Conservation (phyloP, 2,329 filamentous ascomycete species). For the Colletotrichum sp. region DNA sequence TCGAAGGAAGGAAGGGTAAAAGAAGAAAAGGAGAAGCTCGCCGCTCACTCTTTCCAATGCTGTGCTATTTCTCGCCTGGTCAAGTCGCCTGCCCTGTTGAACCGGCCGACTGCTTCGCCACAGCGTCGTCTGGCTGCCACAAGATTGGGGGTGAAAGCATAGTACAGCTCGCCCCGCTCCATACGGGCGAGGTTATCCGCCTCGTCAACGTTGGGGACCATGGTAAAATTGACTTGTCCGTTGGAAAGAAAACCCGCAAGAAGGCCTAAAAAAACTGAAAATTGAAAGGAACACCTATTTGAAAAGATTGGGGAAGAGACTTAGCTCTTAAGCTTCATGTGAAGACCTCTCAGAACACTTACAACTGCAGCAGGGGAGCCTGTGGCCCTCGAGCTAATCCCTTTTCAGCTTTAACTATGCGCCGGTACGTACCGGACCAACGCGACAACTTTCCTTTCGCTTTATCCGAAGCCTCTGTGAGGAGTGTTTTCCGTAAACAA, state of each 20-base stretch:
- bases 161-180: background rate
- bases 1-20: background rate
- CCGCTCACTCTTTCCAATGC: background rate
- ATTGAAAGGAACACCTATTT: background rate
- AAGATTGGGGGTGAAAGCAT: background rate
- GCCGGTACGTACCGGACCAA: background rate
- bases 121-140: background rate
- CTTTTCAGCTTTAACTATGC: background rate
- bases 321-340: background rate
- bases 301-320: background rate
- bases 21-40: background rate
- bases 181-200: background rate
- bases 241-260: too few relatives aligned
- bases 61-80: background rate
- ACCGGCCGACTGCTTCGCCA: background rate
- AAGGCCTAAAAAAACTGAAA: too few relatives aligned
- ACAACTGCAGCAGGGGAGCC: background rate
- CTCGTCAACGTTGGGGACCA: background rate
- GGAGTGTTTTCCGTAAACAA: background rate
- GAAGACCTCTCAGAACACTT: background rate
- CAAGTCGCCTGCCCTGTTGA: background rate
- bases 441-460: background rate
- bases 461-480: background rate
- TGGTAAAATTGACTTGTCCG: rapidly evolving
- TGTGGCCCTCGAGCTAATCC: background rate